Conservation (phyloP, 2,329 filamentous ascomycete genomes). For the Cercospora sojina region DNA sequence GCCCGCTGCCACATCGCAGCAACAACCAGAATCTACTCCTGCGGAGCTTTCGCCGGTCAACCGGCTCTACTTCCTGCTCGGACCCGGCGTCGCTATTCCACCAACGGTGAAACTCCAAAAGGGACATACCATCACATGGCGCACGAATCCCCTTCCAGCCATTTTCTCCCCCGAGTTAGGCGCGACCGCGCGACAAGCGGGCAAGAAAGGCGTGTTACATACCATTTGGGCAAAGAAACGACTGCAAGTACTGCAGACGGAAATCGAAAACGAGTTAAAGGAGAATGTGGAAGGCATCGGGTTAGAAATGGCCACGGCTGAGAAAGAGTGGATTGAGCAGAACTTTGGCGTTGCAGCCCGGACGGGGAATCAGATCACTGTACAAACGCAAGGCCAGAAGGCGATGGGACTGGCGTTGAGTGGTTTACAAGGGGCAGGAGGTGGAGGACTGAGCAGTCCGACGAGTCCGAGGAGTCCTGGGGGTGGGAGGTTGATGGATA, state of each 20-base stretch:
- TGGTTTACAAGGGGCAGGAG: not conserved
- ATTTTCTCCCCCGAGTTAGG: constrained; percentile 79
- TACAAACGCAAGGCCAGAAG: constrained; percentile 30
- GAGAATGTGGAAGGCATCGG: constrained; percentile 79
- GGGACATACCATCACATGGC: constrained; percentile 49
- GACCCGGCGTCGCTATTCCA: constrained; percentile 69
- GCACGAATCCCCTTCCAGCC: constrained; percentile 78
- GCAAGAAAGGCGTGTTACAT: constrained; percentile 79
- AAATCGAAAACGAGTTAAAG: constrained; percentile 72
- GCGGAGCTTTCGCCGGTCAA: constrained; percentile 44
- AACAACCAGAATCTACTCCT: constrained; percentile 15
- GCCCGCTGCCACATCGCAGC: constrained; percentile 16
- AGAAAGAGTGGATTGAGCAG: constrained; percentile 80
- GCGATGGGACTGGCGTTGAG: constrained; percentile 34
- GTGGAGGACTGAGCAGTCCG: constrained; percentile 49
- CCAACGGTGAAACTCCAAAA: constrained; percentile 64
- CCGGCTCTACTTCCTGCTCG: constrained; percentile 77
- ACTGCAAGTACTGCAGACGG: constrained; percentile 69
- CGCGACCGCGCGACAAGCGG: constrained; percentile 62
- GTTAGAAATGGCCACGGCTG: constrained; percentile 77
- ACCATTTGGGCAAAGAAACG: constrained; percentile 88
- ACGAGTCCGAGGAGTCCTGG: constrained; percentile 61
- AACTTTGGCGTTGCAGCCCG: constrained; percentile 67
- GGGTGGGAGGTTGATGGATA: constrained; percentile 72
- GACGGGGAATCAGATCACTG: constrained; percentile 40